Conservation (phyloP, 2,329 filamentous ascomycete species). For the Colletotrichum eremochloae region DNA sequence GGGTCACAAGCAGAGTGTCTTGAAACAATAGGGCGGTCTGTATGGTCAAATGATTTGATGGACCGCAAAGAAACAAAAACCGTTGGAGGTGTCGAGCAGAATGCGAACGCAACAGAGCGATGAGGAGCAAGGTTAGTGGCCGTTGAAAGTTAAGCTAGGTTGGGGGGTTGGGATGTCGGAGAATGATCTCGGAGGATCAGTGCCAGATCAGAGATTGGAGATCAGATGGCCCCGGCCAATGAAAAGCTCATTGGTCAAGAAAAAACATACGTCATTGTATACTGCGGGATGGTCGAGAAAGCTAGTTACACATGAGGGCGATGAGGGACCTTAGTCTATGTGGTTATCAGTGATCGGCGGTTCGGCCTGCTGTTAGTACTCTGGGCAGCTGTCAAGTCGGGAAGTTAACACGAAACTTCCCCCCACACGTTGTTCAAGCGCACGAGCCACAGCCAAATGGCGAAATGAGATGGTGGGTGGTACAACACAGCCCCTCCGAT, state of each 20-base stretch:
- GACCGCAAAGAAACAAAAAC: not conserved
- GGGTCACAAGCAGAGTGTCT: slow-evolving; percentile 13
- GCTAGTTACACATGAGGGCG: not conserved
- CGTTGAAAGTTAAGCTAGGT: slow-evolving; percentile 7
- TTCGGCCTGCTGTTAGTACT: slow-evolving; percentile 26
- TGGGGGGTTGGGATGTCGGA: not conserved
- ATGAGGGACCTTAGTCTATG: not conserved
- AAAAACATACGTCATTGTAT: slow-evolving; percentile 26
- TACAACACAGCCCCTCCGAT: no score
- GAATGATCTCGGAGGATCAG: slow-evolving; percentile 24
- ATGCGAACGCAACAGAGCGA: not conserved
- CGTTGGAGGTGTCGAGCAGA: not conserved
- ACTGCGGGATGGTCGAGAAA: slow-evolving; percentile 24
- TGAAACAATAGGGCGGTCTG: not conserved
- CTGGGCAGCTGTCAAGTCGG: slow-evolving; percentile 1
- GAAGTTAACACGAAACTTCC: slow-evolving; percentile 35
- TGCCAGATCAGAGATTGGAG: slow-evolving; percentile 37
- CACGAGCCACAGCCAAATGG: slow-evolving; percentile 25
- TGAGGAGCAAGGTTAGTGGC: not conserved
- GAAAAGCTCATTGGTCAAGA: slow-evolving; percentile 8
- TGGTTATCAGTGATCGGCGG: not conserved
- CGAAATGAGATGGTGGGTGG: not conserved
- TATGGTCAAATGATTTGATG: slow-evolving; percentile 17
- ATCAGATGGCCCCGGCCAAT: slow-evolving; percentile 35
- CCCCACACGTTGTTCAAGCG: not conserved